phyloP scores from a whole-genome alignment of 1,284 basidiomycete species.

The Malassezia brasiliensis region DNA sequence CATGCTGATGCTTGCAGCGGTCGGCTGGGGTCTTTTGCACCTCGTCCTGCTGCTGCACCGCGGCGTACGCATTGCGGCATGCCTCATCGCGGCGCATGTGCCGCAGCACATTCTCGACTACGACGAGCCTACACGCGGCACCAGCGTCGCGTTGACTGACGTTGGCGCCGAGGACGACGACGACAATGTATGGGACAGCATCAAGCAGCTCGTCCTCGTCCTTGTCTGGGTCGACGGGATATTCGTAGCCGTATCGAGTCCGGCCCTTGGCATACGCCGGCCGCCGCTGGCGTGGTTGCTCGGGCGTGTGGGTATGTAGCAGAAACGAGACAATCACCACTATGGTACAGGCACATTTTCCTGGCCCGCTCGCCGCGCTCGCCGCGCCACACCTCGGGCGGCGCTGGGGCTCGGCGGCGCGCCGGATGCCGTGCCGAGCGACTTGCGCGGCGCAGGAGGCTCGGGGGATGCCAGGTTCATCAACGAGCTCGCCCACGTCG shows the following conservation, averaged over 20 bases:
- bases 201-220: background rate
- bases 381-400: background rate
- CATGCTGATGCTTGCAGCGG: background rate
- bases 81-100: background rate
- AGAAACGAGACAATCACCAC: background rate
- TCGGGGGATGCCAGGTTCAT: slow-evolving; percentile 17
- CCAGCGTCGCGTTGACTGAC: background rate
- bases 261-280: background rate
- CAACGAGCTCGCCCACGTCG: slow-evolving; percentile 17
- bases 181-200: no score
- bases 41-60: background rate
- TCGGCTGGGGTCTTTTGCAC: slow-evolving; percentile 3
- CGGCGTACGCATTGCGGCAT: background rate
- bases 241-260: background rate
- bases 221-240: background rate
- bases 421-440: background rate
- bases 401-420: no score
- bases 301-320: background rate
- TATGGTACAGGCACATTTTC: slow-evolving; percentile 3
- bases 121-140: background rate
- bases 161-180: background rate
- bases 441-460: background rate
- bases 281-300: background rate
- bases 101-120: background rate
- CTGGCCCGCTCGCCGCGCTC: background rate